A percentile compares a stretch with the other conserved stretches of the same genome.
phyloP scores from a whole-genome alignment of 495 filamentous ascomycete species.

The Neurospora africana region DNA sequence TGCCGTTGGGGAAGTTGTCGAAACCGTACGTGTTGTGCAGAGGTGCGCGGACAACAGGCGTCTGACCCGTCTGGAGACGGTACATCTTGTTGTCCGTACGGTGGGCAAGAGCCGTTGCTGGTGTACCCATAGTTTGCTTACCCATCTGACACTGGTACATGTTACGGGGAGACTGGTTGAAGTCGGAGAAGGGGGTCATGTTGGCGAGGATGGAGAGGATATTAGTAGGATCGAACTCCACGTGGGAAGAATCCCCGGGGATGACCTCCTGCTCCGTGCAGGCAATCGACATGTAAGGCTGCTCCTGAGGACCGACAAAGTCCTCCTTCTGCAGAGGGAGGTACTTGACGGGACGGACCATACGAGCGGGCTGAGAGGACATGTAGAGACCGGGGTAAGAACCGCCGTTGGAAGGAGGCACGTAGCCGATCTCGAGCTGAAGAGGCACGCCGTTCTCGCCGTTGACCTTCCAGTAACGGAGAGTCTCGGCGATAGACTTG shows the following conservation, averaged over 20 bases:
- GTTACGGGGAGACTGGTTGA: slow-evolving; percentile 97
- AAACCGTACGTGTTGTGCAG: slow-evolving; percentile 93
- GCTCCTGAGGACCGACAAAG: slow-evolving; percentile 84
- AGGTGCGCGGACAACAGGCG: slow-evolving; percentile 82
- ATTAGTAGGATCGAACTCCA: slow-evolving; percentile 90
- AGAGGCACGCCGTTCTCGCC: slow-evolving; percentile 74
- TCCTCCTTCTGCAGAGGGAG: slow-evolving; percentile 75
- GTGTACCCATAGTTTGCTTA: slow-evolving; percentile 98
- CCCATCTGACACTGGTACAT: slow-evolving; percentile 99
- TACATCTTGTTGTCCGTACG: slow-evolving; percentile 97
- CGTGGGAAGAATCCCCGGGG: slow-evolving; percentile 81
- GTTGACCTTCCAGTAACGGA: slow-evolving; percentile 93
- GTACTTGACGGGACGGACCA: slow-evolving; percentile 89
- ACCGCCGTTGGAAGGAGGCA: slow-evolving; percentile 75
- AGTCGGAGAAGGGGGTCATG: slow-evolving; percentile 97
- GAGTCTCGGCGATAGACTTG: slow-evolving; percentile 63
- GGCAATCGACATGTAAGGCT: slow-evolving; percentile 97
- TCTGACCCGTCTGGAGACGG: slow-evolving; percentile 89
- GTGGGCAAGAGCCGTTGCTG: slow-evolving; percentile 72
- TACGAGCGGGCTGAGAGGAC: slow-evolving; percentile 71
- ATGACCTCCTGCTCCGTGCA: slow-evolving; percentile 73
- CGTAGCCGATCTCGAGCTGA: slow-evolving; percentile 82
- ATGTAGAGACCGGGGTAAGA: slow-evolving; percentile 96
- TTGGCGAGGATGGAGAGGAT: slow-evolving; percentile 97
- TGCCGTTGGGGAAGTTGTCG: slow-evolving; percentile 98